Conservation (phyloP, 768 basidiomycete species). For the Neoboletus brunneissimus region DNA sequence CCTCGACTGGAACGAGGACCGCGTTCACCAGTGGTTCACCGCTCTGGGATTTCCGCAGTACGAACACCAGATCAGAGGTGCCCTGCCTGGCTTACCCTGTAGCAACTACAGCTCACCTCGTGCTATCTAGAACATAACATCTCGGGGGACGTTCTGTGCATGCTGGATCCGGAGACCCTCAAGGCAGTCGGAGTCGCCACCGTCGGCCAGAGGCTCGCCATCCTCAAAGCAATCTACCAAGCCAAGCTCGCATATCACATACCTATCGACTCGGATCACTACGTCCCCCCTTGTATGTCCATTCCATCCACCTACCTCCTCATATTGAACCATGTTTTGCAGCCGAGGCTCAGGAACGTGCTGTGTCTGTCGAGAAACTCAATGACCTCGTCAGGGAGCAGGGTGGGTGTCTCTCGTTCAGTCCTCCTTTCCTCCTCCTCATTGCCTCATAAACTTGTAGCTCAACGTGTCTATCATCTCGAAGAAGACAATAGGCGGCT, state of each 20-base stretch:
- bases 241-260: conserved; percentile 83
- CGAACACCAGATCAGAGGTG: conserved; percentile 77
- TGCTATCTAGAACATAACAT: conserved; percentile 75
- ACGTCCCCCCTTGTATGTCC: conserved; percentile 82
- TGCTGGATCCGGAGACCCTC: conserved; percentile 80
- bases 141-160: conserved; percentile 83
- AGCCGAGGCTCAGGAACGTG: conserved; percentile 62
- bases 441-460: conserved; percentile 38
- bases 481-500: conserved; percentile 80
- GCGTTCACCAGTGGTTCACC: conserved; percentile 78
- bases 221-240: conserved; percentile 90
- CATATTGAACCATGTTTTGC: not conserved
- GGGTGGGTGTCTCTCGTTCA: conserved; percentile 42
- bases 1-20: conserved; percentile 69
- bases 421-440: not conserved
- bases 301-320: not conserved
- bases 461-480: conserved; percentile 60
- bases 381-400: conserved; percentile 70
- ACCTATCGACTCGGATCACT: conserved; percentile 79
- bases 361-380: conserved; percentile 62
- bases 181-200: conserved; percentile 86
- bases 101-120: conserved; percentile 1
- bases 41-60: conserved; percentile 84
- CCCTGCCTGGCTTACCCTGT: not conserved
- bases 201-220: conserved; percentile 87